A percentile compares a stretch with the other conserved stretches of the same genome.
These are phyloP conservation scores for Mollisiaceae sp. DNA, from an alignment of 2,329 filamentous ascomycete species.

Conservation along the genomic window DNA sequence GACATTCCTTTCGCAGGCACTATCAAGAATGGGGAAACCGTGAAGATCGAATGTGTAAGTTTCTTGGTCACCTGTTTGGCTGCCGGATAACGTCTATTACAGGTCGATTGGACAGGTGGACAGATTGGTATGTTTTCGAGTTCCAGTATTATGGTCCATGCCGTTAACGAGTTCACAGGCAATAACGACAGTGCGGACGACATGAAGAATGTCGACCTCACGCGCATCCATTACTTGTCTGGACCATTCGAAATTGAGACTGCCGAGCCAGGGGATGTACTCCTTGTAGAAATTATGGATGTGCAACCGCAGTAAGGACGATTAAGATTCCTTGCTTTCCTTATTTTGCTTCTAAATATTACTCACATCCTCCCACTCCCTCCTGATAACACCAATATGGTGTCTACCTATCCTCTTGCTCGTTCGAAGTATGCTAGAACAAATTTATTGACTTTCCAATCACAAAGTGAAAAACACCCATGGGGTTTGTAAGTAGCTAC, in stretches of 20 bases:
- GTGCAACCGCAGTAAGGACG: constrained; percentile 72
- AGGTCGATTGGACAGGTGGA: constrained; percentile 63
- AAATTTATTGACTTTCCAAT: not conserved
- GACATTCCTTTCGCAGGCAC: constrained; percentile 77
- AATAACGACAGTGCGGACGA: constrained; percentile 94
- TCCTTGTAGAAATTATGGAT: constrained; percentile 86
- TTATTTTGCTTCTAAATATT: too few relatives aligned
- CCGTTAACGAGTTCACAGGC: constrained; percentile 42
- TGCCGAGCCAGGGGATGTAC: constrained; percentile 81
- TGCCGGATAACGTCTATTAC: not conserved
- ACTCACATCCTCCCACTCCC: too few relatives aligned
- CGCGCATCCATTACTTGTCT: constrained; percentile 83
- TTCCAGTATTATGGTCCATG: not conserved
- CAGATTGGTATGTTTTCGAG: constrained; percentile 67
- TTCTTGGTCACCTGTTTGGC: not conserved
- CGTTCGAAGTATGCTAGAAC: too few relatives aligned
- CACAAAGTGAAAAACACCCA: constrained; percentile 66
- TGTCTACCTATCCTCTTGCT: too few relatives aligned
- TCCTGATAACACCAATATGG: too few relatives aligned
- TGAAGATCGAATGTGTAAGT: constrained; percentile 82
- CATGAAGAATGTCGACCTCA: constrained; percentile 82
- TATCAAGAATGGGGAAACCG: constrained; percentile 83
- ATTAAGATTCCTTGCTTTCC: not conserved
- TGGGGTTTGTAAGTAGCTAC: constrained; percentile 82
- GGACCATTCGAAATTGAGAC: constrained; percentile 88